Evolutionary conservation across 345 rosid genomes (phyloP).

Genomic region (Balakata baccata): DNA sequence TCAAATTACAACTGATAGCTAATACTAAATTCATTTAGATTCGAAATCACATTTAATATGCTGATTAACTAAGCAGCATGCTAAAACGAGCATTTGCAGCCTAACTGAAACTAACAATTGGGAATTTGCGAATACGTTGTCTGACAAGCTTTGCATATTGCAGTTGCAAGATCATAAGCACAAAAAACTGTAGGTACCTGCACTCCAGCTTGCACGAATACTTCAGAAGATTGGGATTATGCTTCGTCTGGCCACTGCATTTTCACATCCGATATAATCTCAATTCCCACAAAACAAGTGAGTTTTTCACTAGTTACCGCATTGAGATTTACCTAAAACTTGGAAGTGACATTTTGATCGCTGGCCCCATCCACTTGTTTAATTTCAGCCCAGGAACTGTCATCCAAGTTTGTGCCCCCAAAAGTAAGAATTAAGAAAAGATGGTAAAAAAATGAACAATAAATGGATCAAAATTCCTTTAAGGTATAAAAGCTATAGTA

Average conservation of each 20-base stretch:
- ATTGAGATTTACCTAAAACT: constrained; percentile 66
- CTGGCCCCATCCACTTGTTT: constrained; percentile 60
- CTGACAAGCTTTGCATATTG: too few relatives aligned
- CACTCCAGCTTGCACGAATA: constrained; percentile 79
- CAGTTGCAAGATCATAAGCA: too few relatives aligned
- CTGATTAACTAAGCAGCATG: too few relatives aligned
- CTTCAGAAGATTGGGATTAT: constrained; percentile 62
- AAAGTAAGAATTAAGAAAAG: constrained; percentile 12
- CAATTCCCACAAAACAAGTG: background rate
- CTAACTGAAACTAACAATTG: too few relatives aligned
- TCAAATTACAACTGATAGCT: background rate
- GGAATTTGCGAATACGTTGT: too few relatives aligned
- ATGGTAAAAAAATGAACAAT: background rate
- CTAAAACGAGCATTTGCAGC: too few relatives aligned
- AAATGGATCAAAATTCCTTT: background rate
- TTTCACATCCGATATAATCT: constrained; percentile 10
- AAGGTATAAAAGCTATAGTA: background rate
- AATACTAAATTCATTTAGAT: background rate
- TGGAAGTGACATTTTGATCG: constrained; percentile 72
- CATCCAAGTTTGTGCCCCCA: constrained; percentile 18
- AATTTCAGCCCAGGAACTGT: constrained; percentile 39
- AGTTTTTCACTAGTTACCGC: background rate
- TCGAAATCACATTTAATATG: background rate
- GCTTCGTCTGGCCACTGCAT: constrained; percentile 74
- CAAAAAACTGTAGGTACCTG: constrained; percentile 44